These are phyloP conservation scores for Cryphonectria radicalis DNA, from an alignment of 2,329 filamentous ascomycete species.

Conservation along the genomic window DNA sequence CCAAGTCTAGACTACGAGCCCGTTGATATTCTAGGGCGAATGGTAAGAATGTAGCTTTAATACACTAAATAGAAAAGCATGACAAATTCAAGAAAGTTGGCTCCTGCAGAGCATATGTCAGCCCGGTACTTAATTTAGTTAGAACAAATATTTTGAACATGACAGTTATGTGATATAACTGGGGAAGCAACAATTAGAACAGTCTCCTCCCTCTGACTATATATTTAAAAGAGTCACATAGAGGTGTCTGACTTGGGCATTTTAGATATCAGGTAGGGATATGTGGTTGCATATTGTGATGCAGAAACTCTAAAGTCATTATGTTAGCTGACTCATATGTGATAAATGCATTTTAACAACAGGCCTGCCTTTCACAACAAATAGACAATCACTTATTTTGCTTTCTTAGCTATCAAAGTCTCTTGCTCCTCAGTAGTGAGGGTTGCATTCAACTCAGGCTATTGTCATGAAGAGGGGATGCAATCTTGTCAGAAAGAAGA, in stretches of 20 bases:
- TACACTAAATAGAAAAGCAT: neutral
- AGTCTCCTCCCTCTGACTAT: too few relatives aligned
- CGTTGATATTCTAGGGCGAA: neutral
- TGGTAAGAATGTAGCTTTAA: neutral
- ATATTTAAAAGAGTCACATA: too few relatives aligned
- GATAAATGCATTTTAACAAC: neutral
- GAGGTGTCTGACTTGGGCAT: too few relatives aligned
- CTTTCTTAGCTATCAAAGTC: neutral
- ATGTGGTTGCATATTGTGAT: too few relatives aligned
- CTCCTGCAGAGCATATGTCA: neutral
- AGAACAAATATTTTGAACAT: too few relatives aligned
- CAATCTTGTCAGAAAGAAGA: neutral
- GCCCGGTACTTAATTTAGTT: too few relatives aligned
- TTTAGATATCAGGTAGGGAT: too few relatives aligned
- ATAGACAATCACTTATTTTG: neutral
- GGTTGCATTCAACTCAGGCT: neutral
- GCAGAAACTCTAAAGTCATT: too few relatives aligned
- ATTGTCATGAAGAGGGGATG: neutral
- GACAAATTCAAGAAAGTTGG: neutral
- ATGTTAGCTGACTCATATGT: too few relatives aligned
- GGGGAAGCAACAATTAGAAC: too few relatives aligned
- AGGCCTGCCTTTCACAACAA: neutral
- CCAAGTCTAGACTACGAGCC: neutral
- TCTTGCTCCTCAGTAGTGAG: neutral
- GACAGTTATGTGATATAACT: too few relatives aligned